Conservation (phyloP, 2,329 filamentous ascomycete genomes). For the Lizonia empirigonia region DNA sequence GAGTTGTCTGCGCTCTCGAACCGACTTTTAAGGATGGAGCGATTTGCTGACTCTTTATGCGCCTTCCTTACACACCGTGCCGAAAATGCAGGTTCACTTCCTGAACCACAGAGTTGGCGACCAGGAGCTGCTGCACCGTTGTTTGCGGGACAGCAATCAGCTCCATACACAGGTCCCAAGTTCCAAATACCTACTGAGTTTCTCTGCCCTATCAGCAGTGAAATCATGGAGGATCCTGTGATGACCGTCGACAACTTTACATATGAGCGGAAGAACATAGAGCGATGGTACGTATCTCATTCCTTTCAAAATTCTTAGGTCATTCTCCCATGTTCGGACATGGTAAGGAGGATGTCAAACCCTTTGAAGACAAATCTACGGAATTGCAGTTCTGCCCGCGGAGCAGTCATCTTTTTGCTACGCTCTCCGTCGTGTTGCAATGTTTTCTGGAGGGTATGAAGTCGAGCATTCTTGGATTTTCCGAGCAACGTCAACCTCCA, state of each 20-base stretch:
- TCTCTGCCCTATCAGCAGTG: constrained; percentile 42
- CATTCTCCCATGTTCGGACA: too few species aligned
- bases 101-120: neutral
- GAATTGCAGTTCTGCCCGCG: too few species aligned
- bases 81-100: neutral
- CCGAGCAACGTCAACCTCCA: too few species aligned
- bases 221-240: constrained; percentile 45
- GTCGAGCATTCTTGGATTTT: too few species aligned
- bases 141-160: neutral
- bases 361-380: too few species aligned
- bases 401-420: too few species aligned
- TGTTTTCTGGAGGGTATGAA: too few species aligned
- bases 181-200: constrained; percentile 32
- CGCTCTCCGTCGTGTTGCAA: too few species aligned
- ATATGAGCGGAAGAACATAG: constrained; percentile 44
- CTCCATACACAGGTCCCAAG: constrained; percentile 1
- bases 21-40: neutral
- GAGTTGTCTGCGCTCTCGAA: constrained; percentile 8
- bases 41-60: constrained; percentile 25
- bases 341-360: too few species aligned
- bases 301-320: neutral
- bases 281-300: constrained; percentile 23
- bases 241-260: constrained; percentile 39
- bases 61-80: constrained; percentile 37
- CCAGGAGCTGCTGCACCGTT: neutral